These are phyloP conservation scores for Clavariopsis aquatica DNA, from an alignment of 495 filamentous ascomycete species.

Conservation along the genomic window DNA sequence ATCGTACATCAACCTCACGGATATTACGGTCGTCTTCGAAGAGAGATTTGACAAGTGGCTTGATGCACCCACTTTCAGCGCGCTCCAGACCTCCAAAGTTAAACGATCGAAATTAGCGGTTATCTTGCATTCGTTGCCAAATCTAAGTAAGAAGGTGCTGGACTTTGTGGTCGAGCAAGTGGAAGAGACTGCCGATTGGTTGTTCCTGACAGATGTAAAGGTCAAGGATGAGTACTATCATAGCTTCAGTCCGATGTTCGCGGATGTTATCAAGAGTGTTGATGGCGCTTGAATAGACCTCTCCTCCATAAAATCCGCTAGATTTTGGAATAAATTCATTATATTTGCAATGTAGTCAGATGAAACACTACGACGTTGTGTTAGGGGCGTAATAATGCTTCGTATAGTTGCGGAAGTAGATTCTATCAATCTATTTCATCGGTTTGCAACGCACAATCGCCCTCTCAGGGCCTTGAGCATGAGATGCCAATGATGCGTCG, in stretches of 20 bases:
- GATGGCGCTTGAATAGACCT: constrained; percentile 1
- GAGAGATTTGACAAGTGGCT: constrained; percentile 28
- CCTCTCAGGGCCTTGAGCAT: too few relatives aligned
- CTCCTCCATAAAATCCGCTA: too few relatives aligned
- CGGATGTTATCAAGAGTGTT: constrained; percentile 11
- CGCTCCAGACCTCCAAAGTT: constrained; percentile 7
- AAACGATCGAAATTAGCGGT: constrained; percentile 18
- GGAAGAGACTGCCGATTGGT: constrained; percentile 19
- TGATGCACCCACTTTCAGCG: constrained; percentile 4
- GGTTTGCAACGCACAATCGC: too few relatives aligned
- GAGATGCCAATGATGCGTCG: neutral
- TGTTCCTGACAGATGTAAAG: constrained; percentile 29
- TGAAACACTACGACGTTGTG: too few relatives aligned
- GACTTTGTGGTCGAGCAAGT: constrained; percentile 28
- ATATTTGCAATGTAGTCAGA: too few relatives aligned
- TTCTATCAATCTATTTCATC: too few relatives aligned
- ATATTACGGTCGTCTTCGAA: constrained; percentile 35
- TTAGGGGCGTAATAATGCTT: too few relatives aligned
- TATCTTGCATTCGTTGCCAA: constrained; percentile 25
- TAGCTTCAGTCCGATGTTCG: constrained; percentile 19
- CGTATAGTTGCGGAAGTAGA: too few relatives aligned
- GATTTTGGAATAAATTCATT: too few relatives aligned
- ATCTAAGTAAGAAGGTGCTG: constrained; percentile 16
- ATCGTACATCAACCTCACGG: constrained; percentile 32
- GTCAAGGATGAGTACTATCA: constrained; percentile 31